Evolutionary conservation across 352 stramenopile species (phyloP).

Genomic region (Pythium angustatum): DNA sequence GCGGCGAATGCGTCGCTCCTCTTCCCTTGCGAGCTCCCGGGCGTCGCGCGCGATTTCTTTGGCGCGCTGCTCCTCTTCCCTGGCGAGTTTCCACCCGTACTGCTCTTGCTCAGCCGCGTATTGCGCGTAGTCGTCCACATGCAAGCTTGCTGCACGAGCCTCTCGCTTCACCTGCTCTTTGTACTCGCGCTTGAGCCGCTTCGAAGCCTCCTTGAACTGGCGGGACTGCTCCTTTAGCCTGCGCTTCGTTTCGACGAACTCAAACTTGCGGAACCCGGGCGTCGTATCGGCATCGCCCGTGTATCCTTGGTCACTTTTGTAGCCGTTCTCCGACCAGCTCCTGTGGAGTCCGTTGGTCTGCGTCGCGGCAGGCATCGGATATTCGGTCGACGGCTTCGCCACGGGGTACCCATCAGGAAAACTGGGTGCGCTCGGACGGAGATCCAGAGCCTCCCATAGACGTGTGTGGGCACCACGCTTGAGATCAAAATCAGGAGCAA

Average conservation of each 20-base stretch:
- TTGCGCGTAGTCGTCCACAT: background rate
- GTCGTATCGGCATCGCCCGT: constrained; percentile 1
- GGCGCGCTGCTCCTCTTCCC: constrained; percentile 1
- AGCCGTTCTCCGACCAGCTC: constrained; percentile 12
- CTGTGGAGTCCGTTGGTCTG: constrained; percentile 5
- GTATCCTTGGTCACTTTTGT: background rate
- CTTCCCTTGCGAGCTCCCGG: background rate
- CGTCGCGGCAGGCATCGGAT: constrained; percentile 3
- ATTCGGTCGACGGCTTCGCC: constrained; percentile 3
- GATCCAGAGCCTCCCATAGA: constrained; percentile 48
- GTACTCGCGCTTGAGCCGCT: constrained; percentile 23
- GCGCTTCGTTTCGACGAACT: constrained; percentile 22
- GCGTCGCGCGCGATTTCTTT: background rate
- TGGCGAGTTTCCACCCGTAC: constrained; percentile 4
- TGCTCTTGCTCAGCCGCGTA: constrained; percentile 6
- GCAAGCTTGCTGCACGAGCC: background rate
- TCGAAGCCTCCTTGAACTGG: constrained; percentile 25
- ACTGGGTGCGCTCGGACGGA: constrained; percentile 49
- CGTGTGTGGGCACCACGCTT: constrained; percentile 45
- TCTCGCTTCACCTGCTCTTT: constrained; percentile 26
- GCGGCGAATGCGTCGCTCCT: constrained; percentile 4
- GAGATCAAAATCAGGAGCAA: constrained; percentile 27
- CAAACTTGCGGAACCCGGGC: constrained; percentile 18
- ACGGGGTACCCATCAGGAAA: constrained; percentile 27
- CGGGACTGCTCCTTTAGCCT: constrained; percentile 28